Percentiles rank a stretch among this genome's conserved stretches.
Evolutionary conservation across 805 yeast genomes (phyloP).

Genomic region (Ogataea paraovalis): DNA sequence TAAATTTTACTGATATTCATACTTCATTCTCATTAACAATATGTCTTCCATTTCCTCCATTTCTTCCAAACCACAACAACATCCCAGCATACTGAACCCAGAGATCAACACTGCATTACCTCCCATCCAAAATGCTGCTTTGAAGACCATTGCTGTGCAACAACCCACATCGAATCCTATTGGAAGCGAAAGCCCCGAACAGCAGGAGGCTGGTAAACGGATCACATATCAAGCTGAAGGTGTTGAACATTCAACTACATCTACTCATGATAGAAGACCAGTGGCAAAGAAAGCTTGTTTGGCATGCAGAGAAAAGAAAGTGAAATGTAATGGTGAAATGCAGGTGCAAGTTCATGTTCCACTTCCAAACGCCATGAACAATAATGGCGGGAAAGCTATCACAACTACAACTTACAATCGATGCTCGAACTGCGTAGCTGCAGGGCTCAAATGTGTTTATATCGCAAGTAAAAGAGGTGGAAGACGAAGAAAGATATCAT

Average conservation of each 20-base stretch:
- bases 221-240: not conserved
- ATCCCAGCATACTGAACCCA: not conserved
- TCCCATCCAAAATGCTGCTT: not conserved
- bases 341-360: conserved; percentile 20
- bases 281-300: conserved; percentile 63
- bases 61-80: not conserved
- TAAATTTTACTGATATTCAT: too few species aligned
- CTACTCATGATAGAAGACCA: conserved; percentile 32
- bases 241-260: not conserved
- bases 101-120: not conserved
- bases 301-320: conserved; percentile 59
- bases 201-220: not conserved
- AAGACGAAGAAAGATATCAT: conserved; percentile 35
- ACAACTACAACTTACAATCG: conserved; percentile 24
- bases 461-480: conserved; percentile 59
- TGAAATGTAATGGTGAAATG: conserved; percentile 63
- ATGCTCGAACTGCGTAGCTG: conserved; percentile 48
- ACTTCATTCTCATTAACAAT: too few species aligned
- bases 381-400: conserved; percentile 3
- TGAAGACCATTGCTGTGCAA: not conserved
- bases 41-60: not conserved
- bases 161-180: not conserved
- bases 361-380: not conserved
- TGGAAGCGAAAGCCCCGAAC: not conserved
- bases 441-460: conserved; percentile 49